A percentile compares a stretch with the other conserved stretches of the same genome.
Conservation (phyloP, 73 alveolate species). For the Tetrahymena malaccensis region DNA sequence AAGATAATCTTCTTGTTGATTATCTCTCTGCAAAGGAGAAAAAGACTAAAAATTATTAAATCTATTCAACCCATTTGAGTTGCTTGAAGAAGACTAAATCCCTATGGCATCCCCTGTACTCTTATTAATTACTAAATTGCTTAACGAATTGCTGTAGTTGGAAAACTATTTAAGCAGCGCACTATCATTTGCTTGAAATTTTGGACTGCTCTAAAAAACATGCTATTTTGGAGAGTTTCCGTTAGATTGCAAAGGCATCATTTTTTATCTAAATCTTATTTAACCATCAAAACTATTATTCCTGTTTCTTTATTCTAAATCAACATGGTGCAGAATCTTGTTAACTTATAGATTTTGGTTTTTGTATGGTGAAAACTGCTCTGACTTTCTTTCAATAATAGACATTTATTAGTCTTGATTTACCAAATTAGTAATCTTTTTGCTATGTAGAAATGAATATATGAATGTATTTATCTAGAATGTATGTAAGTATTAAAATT, state of each 20-base stretch:
- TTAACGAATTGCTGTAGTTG: neutral
- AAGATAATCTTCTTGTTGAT: neutral
- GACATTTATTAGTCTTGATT: neutral
- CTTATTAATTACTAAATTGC: neutral
- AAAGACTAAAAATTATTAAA: neutral
- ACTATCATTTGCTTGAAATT: neutral
- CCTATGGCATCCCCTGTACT: neutral
- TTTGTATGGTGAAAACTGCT: neutral
- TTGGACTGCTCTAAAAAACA: neutral
- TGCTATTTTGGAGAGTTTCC: neutral
- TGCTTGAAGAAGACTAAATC: neutral
- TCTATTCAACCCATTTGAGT: neutral
- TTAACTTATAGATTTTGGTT: neutral
- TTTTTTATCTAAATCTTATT: neutral
- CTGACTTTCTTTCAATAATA: neutral
- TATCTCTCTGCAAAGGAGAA: neutral
- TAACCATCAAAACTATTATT: neutral
- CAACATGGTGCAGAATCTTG: neutral
- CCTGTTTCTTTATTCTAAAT: neutral
- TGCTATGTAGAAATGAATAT: neutral
- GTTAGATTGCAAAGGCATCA: neutral
- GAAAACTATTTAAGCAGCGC: neutral
- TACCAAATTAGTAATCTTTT: too few relatives aligned
- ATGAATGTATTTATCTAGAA: too few relatives aligned
- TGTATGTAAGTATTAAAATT: neutral